Evolutionary conservation across 148 eudicot species (phyloP).

Genomic region (Persicaria maculosa): DNA sequence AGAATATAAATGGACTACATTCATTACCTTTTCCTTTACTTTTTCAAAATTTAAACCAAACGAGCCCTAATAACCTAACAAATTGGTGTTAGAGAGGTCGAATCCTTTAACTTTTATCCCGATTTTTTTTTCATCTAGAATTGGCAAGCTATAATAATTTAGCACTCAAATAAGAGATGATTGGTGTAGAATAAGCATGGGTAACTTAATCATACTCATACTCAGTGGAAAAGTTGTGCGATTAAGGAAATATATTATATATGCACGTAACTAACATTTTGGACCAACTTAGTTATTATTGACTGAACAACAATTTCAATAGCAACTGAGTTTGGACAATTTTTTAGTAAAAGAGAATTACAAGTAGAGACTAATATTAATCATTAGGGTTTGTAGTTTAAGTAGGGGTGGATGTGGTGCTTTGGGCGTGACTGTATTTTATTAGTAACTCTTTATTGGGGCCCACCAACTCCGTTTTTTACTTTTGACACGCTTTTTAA

Average conservation of each 20-base stretch:
- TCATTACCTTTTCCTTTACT: no score
- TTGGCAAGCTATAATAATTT: background rate
- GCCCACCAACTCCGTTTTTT: no score
- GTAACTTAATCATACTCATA: background rate
- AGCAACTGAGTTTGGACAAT: background rate
- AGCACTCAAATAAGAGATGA: background rate
- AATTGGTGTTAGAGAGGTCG: no score
- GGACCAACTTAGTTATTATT: constrained; percentile 1
- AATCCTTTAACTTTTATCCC: no score
- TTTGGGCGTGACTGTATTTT: constrained; percentile 7
- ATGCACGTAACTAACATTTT: background rate
- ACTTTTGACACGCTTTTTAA: no score
- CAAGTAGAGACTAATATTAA: background rate
- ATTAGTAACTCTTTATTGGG: background rate
- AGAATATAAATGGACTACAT: no score
- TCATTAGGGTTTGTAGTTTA: constrained; percentile 4
- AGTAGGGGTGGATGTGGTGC: constrained; percentile 9
- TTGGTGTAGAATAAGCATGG: background rate
- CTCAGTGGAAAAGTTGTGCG: background rate
- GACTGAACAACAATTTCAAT: background rate
- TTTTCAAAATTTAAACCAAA: no score
- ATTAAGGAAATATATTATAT: background rate
- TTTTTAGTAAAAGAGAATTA: background rate
- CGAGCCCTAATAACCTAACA: no score
- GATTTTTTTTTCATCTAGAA: no score